A percentile compares a stretch with the other conserved stretches of the same genome.
phyloP scores from a whole-genome alignment of 1,284 basidiomycete genomes.

The Apiotrichum gamsii region DNA sequence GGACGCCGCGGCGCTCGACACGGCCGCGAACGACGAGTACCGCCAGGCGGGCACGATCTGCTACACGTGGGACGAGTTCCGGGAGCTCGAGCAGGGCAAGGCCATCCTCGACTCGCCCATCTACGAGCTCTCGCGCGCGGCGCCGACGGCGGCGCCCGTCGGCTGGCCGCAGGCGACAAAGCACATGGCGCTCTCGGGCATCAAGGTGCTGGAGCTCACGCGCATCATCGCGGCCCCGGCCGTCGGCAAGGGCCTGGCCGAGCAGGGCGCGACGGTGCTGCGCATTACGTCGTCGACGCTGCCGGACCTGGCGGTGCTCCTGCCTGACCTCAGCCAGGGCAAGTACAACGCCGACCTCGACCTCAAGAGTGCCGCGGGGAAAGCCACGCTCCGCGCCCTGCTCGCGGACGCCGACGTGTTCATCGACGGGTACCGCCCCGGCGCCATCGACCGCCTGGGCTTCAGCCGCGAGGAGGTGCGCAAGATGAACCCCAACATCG shows the following conservation, averaged over 20 bases:
- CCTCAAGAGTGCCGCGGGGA: conserved; percentile 6
- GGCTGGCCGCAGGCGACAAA: conserved; percentile 3
- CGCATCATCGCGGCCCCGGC: conserved; percentile 10
- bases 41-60: conserved; percentile 9
- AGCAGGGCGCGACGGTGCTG: conserved; percentile 13
- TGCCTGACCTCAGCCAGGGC: conserved; percentile 11
- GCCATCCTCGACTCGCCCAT: conserved; percentile 7
- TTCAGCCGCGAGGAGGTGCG: conserved; percentile 6
- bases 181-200: conserved; percentile 3
- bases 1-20: conserved; percentile 6
- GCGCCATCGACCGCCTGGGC: conserved; percentile 4
- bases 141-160: background rate
- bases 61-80: conserved; percentile 11
- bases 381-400: background rate
- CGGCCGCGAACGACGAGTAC: conserved; percentile 8
- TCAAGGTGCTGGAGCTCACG: conserved; percentile 16
- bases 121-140: conserved; percentile 7
- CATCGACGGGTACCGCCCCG: conserved; percentile 14
- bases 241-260: conserved; percentile 9
- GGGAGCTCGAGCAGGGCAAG: conserved; percentile 4
- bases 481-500: conserved; percentile 1
- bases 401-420: conserved; percentile 9
- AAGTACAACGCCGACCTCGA: conserved; percentile 8
- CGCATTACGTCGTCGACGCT: conserved; percentile 4
- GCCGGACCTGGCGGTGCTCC: conserved; percentile 6